Evolutionary conservation across 2,329 filamentous ascomycete species (phyloP).

Genomic region (Trematosphaeria pertusa): DNA sequence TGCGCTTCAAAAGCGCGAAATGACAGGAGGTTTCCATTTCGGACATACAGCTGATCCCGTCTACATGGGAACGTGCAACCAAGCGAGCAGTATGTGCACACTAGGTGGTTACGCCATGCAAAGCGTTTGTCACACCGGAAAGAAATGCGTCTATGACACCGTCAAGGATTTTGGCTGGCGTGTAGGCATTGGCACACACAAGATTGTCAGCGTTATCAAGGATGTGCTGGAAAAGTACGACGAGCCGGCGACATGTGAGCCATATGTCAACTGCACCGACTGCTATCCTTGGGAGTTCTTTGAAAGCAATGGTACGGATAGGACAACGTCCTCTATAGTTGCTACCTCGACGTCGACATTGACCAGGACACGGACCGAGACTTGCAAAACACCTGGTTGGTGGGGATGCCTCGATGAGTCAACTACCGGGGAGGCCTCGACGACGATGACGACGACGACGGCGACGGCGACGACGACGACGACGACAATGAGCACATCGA

Average conservation of each 20-base stretch:
- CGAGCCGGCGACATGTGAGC: slow-evolving; percentile 75
- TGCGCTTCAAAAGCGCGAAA: slow-evolving; percentile 65
- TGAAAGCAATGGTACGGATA: slow-evolving; percentile 86
- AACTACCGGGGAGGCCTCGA: slow-evolving; percentile 57
- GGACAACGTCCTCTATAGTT: slow-evolving; percentile 62
- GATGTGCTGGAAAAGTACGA: slow-evolving; percentile 88
- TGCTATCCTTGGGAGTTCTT: slow-evolving; percentile 95
- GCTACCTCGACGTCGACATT: slow-evolving; percentile 61
- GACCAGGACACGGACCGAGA: slow-evolving; percentile 77
- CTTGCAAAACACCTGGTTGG: slow-evolving; percentile 92
- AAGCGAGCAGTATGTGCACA: slow-evolving; percentile 85
- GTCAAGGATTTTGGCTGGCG: slow-evolving; percentile 92
- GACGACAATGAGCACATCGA: slow-evolving; percentile 48
- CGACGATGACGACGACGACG: slow-evolving; percentile 51
- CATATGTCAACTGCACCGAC: slow-evolving; percentile 80
- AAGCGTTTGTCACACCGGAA: slow-evolving; percentile 87
- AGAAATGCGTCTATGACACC: slow-evolving; percentile 89
- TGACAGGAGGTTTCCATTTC: slow-evolving; percentile 86
- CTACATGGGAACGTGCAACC: slow-evolving; percentile 92
- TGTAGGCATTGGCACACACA: slow-evolving; percentile 88
- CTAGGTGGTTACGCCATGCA: slow-evolving; percentile 94
- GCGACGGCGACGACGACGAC: slow-evolving; percentile 51
- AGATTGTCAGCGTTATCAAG: slow-evolving; percentile 85
- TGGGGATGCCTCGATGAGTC: slow-evolving; percentile 79
- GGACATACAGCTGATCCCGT: slow-evolving; percentile 96